Conservation (phyloP, 192 early-diverging fungal genomes). For the Geranomyces variabilis region DNA sequence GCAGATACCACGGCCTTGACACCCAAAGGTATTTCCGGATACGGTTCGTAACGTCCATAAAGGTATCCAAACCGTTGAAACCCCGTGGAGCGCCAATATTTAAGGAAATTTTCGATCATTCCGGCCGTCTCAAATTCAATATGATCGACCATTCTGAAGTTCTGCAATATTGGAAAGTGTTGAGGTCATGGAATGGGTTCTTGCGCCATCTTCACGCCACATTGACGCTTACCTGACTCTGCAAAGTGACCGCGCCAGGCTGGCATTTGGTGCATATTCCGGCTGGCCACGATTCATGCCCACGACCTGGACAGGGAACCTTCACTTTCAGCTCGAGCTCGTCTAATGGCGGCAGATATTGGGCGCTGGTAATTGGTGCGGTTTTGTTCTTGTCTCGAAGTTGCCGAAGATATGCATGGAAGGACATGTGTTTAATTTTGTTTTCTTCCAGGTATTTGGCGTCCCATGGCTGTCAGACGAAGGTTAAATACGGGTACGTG, state of each 20-base stretch:
- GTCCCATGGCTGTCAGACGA: slow-evolving; percentile 79
- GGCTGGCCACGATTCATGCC: slow-evolving; percentile 88
- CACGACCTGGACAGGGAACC: slow-evolving; percentile 68
- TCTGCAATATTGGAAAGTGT: slow-evolving; percentile 43
- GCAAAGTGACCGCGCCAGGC: slow-evolving; percentile 87
- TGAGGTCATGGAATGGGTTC: neutral
- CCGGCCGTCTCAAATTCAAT: slow-evolving; percentile 85
- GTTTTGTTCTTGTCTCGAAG: slow-evolving; percentile 70
- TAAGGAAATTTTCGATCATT: slow-evolving; percentile 83
- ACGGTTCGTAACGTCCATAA: slow-evolving; percentile 89
- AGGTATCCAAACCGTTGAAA: slow-evolving; percentile 92
- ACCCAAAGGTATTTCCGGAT: slow-evolving; percentile 89
- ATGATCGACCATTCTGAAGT: slow-evolving; percentile 95
- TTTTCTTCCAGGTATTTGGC: slow-evolving; percentile 81
- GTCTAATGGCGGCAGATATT: slow-evolving; percentile 81
- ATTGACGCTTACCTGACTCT: slow-evolving; percentile 60
- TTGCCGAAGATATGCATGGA: slow-evolving; percentile 86
- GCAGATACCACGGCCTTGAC: slow-evolving; percentile 94
- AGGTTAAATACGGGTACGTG: neutral
- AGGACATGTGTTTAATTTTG: slow-evolving; percentile 97
- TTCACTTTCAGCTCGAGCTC: slow-evolving; percentile 81
- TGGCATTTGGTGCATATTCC: slow-evolving; percentile 99
- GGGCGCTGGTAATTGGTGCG: slow-evolving; percentile 32
- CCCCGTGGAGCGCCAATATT: slow-evolving; percentile 85
- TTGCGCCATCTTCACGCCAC: neutral